These are phyloP conservation scores for Mycena polygramma DNA, from an alignment of 768 basidiomycete genomes.

Conservation along the genomic window DNA sequence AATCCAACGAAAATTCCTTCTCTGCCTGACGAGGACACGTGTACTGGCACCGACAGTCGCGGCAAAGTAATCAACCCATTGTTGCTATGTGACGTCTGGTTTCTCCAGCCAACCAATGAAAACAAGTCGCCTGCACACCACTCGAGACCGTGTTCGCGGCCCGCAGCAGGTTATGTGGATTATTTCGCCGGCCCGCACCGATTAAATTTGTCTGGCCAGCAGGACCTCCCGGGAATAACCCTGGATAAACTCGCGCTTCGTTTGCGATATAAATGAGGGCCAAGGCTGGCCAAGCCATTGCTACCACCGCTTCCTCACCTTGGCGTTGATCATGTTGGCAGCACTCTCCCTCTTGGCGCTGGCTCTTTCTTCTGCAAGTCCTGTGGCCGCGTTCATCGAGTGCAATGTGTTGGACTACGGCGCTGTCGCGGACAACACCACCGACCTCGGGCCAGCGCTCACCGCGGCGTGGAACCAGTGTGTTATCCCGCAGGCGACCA, in stretches of 20 bases:
- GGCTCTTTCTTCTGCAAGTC: slow-evolving; percentile 7
- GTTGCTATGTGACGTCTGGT: slow-evolving; percentile 18
- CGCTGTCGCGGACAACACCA: slow-evolving; percentile 41
- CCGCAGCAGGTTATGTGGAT: neutral
- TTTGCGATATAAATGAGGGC: neutral
- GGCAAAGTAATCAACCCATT: neutral
- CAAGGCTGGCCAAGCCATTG: slow-evolving; percentile 4
- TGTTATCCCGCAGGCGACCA: slow-evolving; percentile 38
- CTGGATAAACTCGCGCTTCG: slow-evolving; percentile 10
- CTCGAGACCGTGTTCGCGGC: slow-evolving; percentile 1
- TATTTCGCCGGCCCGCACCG: neutral
- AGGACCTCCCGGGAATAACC: neutral
- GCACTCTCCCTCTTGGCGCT: slow-evolving; percentile 24
- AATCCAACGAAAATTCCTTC: no score
- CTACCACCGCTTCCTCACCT: neutral
- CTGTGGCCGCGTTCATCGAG: slow-evolving; percentile 33
- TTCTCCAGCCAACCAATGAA: slow-evolving; percentile 12
- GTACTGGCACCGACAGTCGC: no score
- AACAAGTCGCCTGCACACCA: slow-evolving; percentile 1
- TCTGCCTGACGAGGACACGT: no score
- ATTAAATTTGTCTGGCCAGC: neutral
- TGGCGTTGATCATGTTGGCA: slow-evolving; percentile 20
- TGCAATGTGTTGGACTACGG: slow-evolving; percentile 44
- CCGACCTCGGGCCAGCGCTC: slow-evolving; percentile 44
- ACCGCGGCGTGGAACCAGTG: slow-evolving; percentile 40